phyloP scores from a whole-genome alignment of 202 grass and related monocot species.

The Cymbopogon flexuosus region DNA sequence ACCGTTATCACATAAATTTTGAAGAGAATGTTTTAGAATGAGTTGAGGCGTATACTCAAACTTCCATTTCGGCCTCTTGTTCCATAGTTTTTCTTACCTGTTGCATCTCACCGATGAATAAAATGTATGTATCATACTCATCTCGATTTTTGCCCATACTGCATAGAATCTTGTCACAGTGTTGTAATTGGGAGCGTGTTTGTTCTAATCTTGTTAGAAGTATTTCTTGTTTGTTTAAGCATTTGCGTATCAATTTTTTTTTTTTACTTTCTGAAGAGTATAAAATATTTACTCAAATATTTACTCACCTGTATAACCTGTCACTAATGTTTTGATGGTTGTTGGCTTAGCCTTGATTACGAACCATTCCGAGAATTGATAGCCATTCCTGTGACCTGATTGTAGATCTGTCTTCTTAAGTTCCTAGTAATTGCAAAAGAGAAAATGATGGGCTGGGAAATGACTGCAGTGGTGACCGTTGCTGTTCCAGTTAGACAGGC shows the following conservation, averaged over 20 bases:
- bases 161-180: constrained; percentile 26
- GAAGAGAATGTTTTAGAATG: constrained; percentile 20
- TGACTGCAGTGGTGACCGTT: too few species aligned
- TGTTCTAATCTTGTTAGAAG: constrained; percentile 7
- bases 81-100: constrained; percentile 14
- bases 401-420: too few species aligned
- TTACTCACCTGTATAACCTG: not conserved
- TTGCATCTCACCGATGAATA: constrained; percentile 36
- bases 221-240: constrained; percentile 6
- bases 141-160: constrained; percentile 18
- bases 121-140: constrained; percentile 37
- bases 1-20: constrained; percentile 93
- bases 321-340: not conserved
- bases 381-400: too few species aligned
- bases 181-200: constrained; percentile 23
- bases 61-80: constrained; percentile 15
- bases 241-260: not conserved
- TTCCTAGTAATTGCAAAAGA: too few species aligned
- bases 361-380: too few species aligned
- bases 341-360: too few species aligned
- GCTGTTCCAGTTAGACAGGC: too few species aligned
- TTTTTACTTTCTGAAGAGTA: too few species aligned
- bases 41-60: constrained; percentile 8
- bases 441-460: too few species aligned
- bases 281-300: too few species aligned